These are phyloP conservation scores for Erythrophleum ivorense DNA, from an alignment of 331 rosid species.

Conservation along the genomic window DNA sequence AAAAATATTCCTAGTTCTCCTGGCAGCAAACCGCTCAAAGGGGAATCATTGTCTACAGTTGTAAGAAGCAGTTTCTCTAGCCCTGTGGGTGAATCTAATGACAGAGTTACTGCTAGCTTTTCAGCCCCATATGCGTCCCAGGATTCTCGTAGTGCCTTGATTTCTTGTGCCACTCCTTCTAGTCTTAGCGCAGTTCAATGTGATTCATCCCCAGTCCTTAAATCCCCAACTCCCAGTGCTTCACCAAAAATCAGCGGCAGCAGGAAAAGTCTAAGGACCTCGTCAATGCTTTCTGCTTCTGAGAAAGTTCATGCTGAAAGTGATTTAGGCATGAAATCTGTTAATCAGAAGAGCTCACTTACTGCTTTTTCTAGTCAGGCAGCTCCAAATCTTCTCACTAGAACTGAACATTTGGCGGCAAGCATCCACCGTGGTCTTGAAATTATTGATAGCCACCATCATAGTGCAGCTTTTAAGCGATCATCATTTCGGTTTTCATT, in stretches of 20 bases:
- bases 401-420: conserved; percentile 82
- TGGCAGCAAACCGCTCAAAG: conserved; percentile 41
- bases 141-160: conserved; percentile 50
- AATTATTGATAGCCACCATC: conserved; percentile 65
- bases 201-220: conserved; percentile 62
- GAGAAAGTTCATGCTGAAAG: conserved; percentile 57
- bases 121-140: conserved; percentile 43
- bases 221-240: conserved; percentile 86
- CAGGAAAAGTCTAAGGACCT: conserved; percentile 90
- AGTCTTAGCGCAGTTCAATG: conserved; percentile 57
- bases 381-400: conserved; percentile 51
- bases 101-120: conserved; percentile 47
- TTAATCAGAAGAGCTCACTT: conserved; percentile 45
- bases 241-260: conserved; percentile 83
- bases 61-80: conserved; percentile 35
- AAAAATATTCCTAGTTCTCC: conserved; percentile 46
- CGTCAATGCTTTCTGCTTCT: conserved; percentile 76
- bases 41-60: conserved; percentile 48
- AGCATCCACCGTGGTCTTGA: conserved; percentile 95
- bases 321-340: conserved; percentile 42
- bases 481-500: conserved; percentile 79
- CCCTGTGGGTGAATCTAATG: conserved; percentile 48
- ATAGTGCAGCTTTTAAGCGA: conserved; percentile 71
- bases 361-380: conserved; percentile 53
- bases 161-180: conserved; percentile 61